Evolutionary conservation across 2,329 filamentous ascomycete genomes (phyloP).

Genomic region (Alternaria panax): DNA sequence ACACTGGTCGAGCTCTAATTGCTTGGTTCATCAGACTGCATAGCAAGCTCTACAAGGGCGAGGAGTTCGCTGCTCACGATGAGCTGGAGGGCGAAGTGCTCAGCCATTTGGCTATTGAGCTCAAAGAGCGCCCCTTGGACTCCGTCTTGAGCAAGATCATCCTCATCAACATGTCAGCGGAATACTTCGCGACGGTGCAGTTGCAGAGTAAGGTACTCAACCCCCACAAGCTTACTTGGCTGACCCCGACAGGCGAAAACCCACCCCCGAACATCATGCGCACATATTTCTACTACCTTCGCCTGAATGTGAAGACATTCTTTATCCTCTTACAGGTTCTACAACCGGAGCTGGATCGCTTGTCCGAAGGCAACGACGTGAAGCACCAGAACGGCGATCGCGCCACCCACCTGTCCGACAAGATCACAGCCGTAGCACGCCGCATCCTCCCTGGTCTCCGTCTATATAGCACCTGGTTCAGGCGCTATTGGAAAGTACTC

Average conservation of each 20-base stretch:
- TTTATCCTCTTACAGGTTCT: slow-evolving; percentile 74
- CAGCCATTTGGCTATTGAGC: slow-evolving; percentile 74
- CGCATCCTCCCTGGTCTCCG: slow-evolving; percentile 70
- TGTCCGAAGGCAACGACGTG: slow-evolving; percentile 57
- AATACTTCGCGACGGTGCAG: slow-evolving; percentile 71
- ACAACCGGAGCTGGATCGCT: slow-evolving; percentile 71
- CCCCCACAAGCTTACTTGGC: slow-evolving; percentile 1
- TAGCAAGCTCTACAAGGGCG: slow-evolving; percentile 80
- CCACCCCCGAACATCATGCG: slow-evolving; percentile 47
- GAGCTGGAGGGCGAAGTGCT: slow-evolving; percentile 88
- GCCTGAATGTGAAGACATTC: slow-evolving; percentile 81
- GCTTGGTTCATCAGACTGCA: slow-evolving; percentile 88
- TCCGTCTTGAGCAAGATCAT: slow-evolving; percentile 78
- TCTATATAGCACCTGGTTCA: slow-evolving; percentile 73
- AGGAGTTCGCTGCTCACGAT: slow-evolving; percentile 75
- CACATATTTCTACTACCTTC: slow-evolving; percentile 69
- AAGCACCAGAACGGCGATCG: slow-evolving; percentile 49
- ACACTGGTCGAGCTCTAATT: slow-evolving; percentile 70
- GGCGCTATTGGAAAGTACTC: slow-evolving; percentile 63
- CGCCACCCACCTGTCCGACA: slow-evolving; percentile 53
- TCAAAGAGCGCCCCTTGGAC: slow-evolving; percentile 72
- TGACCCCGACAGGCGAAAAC: slow-evolving; percentile 30
- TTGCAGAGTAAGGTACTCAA: slow-evolving; percentile 60
- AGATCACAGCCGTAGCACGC: slow-evolving; percentile 65
- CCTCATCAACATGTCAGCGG: slow-evolving; percentile 85